Conservation (phyloP, 2,329 filamentous ascomycete species). For the Trichophyton mentagrophytes region DNA sequence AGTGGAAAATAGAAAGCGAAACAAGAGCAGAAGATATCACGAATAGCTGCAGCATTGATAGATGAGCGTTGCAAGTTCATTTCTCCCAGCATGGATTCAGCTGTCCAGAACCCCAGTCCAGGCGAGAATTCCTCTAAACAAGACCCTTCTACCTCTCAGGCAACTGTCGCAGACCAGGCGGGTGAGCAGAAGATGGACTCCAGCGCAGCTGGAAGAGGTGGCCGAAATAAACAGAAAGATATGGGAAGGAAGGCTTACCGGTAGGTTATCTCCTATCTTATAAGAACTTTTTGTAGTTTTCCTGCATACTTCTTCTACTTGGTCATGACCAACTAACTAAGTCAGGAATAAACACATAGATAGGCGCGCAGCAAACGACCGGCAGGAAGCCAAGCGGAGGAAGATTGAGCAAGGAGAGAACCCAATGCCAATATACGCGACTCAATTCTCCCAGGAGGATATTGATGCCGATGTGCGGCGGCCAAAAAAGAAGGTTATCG, state of each 20-base stretch:
- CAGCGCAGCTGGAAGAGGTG: slow-evolving; percentile 15
- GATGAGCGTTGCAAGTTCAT: background rate
- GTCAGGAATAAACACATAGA: slow-evolving; percentile 39
- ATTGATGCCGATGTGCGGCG: slow-evolving; percentile 74
- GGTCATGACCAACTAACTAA: slow-evolving; percentile 34
- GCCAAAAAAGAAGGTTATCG: slow-evolving; percentile 92
- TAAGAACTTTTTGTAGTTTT: background rate
- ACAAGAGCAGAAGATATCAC: background rate
- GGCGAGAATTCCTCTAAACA: background rate
- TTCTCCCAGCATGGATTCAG: slow-evolving; percentile 11
- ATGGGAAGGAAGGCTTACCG: slow-evolving; percentile 53
- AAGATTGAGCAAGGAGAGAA: slow-evolving; percentile 38
- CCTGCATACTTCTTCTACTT: background rate
- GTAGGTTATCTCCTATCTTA: slow-evolving; percentile 29
- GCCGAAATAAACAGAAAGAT: slow-evolving; percentile 49
- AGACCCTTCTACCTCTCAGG: slow-evolving; percentile 2
- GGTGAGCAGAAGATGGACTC: background rate
- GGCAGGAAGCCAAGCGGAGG: slow-evolving; percentile 43
- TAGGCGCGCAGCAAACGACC: slow-evolving; percentile 40
- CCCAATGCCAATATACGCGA: slow-evolving; percentile 40
- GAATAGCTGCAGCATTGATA: background rate
- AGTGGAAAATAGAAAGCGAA: background rate
- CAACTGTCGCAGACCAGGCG: background rate
- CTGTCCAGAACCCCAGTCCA: slow-evolving; percentile 6
- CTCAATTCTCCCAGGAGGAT: slow-evolving; percentile 60